These are phyloP conservation scores for Volvariella surrecta DNA, from an alignment of 1,284 basidiomycete species.

Conservation along the genomic window DNA sequence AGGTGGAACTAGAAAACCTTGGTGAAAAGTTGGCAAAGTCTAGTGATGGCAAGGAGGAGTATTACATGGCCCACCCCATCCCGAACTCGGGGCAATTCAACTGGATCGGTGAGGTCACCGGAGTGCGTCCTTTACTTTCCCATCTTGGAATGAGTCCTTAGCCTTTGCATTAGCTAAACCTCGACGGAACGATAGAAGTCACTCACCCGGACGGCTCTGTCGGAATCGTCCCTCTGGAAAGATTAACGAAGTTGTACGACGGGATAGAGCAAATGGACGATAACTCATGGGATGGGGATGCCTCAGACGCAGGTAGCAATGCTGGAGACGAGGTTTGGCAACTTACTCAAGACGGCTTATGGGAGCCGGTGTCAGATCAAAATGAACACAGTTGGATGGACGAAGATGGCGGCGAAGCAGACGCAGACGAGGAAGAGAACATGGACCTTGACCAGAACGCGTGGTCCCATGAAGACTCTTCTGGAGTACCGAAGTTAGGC, in stretches of 20 bases:
- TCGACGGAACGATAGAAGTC: constrained; percentile 63
- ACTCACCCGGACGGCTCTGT: constrained; percentile 46
- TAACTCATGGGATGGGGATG: constrained; percentile 39
- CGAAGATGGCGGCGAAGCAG: constrained; percentile 23
- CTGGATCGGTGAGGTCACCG: constrained; percentile 77
- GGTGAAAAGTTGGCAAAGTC: constrained; percentile 48
- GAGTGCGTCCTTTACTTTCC: constrained; percentile 35
- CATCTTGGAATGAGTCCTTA: constrained; percentile 1
- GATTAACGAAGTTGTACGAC: constrained; percentile 66
- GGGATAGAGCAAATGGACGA: constrained; percentile 67
- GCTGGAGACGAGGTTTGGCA: constrained; percentile 34
- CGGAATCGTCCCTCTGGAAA: constrained; percentile 46
- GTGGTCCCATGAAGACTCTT: not conserved
- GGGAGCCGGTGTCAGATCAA: constrained; percentile 26
- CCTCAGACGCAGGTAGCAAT: constrained; percentile 37
- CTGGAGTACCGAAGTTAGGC: not conserved
- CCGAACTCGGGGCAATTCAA: constrained; percentile 36
- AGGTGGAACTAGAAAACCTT: constrained; percentile 56
- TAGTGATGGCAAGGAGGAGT: constrained; percentile 22
- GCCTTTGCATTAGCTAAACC: constrained; percentile 41
- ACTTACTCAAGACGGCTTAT: constrained; percentile 42
- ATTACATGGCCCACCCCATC: constrained; percentile 35
- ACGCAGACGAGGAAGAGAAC: constrained; percentile 23
- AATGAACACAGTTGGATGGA: constrained; percentile 33
- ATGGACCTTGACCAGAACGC: constrained; percentile 19